phyloP scores from a whole-genome alignment of 139 green algal species.

The Coelastrella sp. region DNA sequence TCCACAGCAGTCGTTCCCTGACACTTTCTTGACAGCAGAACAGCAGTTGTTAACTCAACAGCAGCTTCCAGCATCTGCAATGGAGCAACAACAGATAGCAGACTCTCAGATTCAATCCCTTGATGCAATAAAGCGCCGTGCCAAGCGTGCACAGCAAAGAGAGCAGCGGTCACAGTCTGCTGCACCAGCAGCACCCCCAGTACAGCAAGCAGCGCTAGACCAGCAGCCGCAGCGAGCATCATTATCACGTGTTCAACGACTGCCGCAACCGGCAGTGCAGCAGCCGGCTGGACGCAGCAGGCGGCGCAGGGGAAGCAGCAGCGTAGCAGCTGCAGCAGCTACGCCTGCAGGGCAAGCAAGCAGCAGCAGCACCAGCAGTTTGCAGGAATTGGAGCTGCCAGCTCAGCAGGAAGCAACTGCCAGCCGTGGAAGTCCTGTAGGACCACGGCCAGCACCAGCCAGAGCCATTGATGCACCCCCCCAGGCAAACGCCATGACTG shows the following conservation, averaged over 20 bases:
- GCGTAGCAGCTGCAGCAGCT: not conserved
- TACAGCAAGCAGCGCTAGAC: not conserved
- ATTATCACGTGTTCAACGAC: not conserved
- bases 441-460: no score
- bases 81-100: not conserved
- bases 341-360: not conserved
- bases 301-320: conserved; percentile 9
- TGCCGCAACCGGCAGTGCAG: not conserved
- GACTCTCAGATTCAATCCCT: not conserved
- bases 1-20: not conserved
- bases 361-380: not conserved
- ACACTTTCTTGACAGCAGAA: not conserved
- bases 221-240: not conserved
- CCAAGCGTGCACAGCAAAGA: conserved; percentile 15
- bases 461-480: no score
- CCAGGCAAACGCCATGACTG: not conserved
- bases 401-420: not conserved
- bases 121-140: not conserved
- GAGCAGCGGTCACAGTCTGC: not conserved
- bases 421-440: not conserved
- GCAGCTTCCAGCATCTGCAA: conserved; percentile 7
- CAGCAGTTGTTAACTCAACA: not conserved
- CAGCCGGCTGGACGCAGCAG: not conserved
- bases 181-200: not conserved
- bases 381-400: not conserved